Conservation (phyloP, 768 basidiomycete genomes). For the Tylopilus sp. region DNA sequence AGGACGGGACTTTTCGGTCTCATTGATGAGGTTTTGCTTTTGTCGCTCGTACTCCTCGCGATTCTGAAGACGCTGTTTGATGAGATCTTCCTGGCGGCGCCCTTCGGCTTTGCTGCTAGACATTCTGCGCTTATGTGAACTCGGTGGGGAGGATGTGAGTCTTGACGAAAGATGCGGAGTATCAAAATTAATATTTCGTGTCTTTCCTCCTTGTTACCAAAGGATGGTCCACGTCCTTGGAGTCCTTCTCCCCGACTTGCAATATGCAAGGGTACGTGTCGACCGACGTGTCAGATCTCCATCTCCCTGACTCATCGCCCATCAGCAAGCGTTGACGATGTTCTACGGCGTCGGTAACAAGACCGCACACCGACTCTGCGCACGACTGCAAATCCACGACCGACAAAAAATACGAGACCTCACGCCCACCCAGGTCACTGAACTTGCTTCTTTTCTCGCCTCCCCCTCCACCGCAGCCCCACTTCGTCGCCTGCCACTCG, state of each 20-base stretch:
- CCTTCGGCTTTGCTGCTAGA: constrained; percentile 75
- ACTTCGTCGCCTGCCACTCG: constrained; percentile 65
- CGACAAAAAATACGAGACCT: constrained; percentile 76
- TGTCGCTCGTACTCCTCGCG: constrained; percentile 81
- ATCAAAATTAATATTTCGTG: constrained; percentile 10
- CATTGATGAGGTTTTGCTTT: constrained; percentile 75
- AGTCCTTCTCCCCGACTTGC: constrained; percentile 72
- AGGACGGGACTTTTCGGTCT: constrained; percentile 91
- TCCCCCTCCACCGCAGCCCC: constrained; percentile 75
- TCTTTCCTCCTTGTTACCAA: not conserved
- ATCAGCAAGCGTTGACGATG: constrained; percentile 88
- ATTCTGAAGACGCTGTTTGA: constrained; percentile 76
- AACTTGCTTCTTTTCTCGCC: constrained; percentile 91
- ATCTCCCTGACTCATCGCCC: constrained; percentile 1
- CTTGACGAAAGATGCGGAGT: constrained; percentile 21
- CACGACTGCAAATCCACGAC: constrained; percentile 90
- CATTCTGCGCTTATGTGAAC: constrained; percentile 43
- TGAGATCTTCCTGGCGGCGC: constrained; percentile 81
- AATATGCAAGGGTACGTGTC: constrained; percentile 65
- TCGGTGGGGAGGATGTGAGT: not conserved
- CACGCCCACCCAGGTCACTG: constrained; percentile 82
- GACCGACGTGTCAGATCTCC: not conserved
- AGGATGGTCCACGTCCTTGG: constrained; percentile 87
- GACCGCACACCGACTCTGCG: constrained; percentile 79
- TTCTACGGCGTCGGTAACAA: constrained; percentile 86